Base-by-base conservation (phyloP, 805 yeast species). In the Saturnispora ahearnii region DNA sequence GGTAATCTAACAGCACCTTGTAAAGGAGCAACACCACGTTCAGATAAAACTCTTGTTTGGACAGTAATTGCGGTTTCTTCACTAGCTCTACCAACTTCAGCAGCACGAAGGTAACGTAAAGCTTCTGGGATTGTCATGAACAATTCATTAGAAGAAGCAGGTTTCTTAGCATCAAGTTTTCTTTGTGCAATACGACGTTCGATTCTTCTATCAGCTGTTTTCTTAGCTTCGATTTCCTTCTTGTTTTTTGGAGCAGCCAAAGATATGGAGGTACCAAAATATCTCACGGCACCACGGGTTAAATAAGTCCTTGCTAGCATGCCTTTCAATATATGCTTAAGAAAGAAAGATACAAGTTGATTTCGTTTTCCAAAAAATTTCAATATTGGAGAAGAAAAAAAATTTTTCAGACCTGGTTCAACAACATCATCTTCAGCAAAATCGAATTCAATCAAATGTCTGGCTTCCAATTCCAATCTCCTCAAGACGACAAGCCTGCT, bases 71-170 rank as follows among this genome's bases (percentile, higher is more conserved):
- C 82, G 22, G 91, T 81, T 57, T 81, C 80, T n/a, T 75, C 68
- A 4, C 74, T 70, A 2, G 91, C 79, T 61, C 85, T 79, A 5
- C 99, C 98, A 5, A 89, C 95, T 65, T 89, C 96, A 5, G 89
- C 79, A 0, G 98, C 96, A 55, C 96, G 74, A 50, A 91, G 63
- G 61, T 81, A 89, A 58, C 85, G 75, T 64, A 88, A 65, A 1
- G 97, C 96, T 30, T 70, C 66, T 5, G 85, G 78, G 7, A 88
- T 73, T 45, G 78, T 81, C 84, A 86, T 79, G 61, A 79, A 83
- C 49, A 84, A 70, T 1, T 90, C 90, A 46, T 73, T 73, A 12
- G 55, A 66, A 62, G 56, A 68, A 51, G 73, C 74, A 53, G 64
- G 82, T 36, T 58, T 60, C 48, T 67, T 65, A 41, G 78, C 77